Evolutionary conservation across 495 filamentous ascomycete genomes (phyloP), one percentile per base, ranked within the genome.

Genomic region (Hyaloscypha variabilis): DNA sequence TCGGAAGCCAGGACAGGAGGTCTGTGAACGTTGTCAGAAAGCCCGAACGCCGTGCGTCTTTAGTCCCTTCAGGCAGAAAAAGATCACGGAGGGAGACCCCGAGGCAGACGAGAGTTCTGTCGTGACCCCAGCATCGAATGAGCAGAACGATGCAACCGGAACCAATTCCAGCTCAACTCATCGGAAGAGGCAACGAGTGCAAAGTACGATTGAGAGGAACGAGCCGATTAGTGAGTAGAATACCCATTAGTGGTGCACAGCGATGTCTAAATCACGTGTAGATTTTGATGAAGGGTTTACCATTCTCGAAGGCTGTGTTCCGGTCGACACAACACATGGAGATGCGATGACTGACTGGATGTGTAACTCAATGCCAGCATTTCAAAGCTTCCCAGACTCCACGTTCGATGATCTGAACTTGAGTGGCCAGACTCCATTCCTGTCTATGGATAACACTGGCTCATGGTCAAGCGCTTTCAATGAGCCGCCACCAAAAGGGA

Each of bases 11-110:
- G 76, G 73, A 13, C 30, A 70, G 29, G 58, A 65, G 31, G 67
- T 64, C n/a, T 78, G 76, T 55, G 69, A 71, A 13, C 72, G 76
- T 49, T 78, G 75, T 64, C 31, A 70, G 2, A 78, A 74, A 65
- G 76, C 76, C 42, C 70, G 70, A 46, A 60, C 68, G 14, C 10
- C 54, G 23, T 78, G 76, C 42, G 49, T 74, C 42, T 78, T 72
- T 63, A 78, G 76, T 52, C 74, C 74, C 29, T 74, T 73, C 36
- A 69, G 71, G n/a, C 68, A 71, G 36, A 71, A 69, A 64, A 68
- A 71, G 23, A 54, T 68, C 26, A 70, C 69, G 58, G 61, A 59
- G 26, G 29, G 26, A 19, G 65, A 58, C 36, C 31, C 26, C 36
- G 28, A 2, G 28, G 17, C 39, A 23, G 26, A 17, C 14, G 49